phyloP scores from a whole-genome alignment of 1,284 basidiomycete species.

The Heliocybe sulcata region DNA sequence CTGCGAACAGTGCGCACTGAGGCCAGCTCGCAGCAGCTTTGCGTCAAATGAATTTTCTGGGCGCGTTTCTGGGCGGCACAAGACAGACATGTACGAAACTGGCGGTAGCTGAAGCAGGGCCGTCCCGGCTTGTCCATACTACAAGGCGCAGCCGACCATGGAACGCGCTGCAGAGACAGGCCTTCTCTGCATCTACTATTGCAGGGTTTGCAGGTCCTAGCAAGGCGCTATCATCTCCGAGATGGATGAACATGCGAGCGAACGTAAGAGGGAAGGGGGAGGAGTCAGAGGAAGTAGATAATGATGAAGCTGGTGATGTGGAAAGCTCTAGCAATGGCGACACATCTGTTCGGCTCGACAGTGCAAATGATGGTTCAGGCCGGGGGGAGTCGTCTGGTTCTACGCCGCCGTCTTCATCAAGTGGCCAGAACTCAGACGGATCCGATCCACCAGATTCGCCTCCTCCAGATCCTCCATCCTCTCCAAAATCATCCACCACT shows the following conservation, averaged over 20 bases:
- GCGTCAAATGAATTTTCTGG: not conserved
- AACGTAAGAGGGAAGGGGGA: not conserved
- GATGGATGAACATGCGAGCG: conserved; percentile 6
- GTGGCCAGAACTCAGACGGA: conserved; percentile 17
- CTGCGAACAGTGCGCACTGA: not conserved
- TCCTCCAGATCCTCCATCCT: conserved; percentile 26
- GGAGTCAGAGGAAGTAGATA: conserved; percentile 2
- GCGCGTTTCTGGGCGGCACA: not conserved
- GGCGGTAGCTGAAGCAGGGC: not conserved
- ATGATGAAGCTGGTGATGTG: conserved; percentile 2
- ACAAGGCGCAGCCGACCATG: not conserved
- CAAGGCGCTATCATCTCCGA: not conserved
- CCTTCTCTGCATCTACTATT: conserved; percentile 2
- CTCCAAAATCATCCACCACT: conserved; percentile 38
- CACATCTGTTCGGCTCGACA: conserved; percentile 10
- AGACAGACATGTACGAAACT: conserved; percentile 1
- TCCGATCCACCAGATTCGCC: conserved; percentile 11
- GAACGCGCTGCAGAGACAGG: not conserved
- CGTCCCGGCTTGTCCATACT: not conserved
- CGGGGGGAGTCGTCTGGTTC: conserved; percentile 15
- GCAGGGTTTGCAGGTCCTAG: conserved; percentile 2
- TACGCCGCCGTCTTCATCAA: conserved; percentile 14
- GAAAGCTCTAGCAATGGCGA: conserved; percentile 1
- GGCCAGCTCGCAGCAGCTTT: not conserved
- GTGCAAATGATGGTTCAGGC: conserved; percentile 11